phyloP scores from a whole-genome alignment of 495 filamentous ascomycete genomes.

The Melanomma pulvis-pyrius region DNA sequence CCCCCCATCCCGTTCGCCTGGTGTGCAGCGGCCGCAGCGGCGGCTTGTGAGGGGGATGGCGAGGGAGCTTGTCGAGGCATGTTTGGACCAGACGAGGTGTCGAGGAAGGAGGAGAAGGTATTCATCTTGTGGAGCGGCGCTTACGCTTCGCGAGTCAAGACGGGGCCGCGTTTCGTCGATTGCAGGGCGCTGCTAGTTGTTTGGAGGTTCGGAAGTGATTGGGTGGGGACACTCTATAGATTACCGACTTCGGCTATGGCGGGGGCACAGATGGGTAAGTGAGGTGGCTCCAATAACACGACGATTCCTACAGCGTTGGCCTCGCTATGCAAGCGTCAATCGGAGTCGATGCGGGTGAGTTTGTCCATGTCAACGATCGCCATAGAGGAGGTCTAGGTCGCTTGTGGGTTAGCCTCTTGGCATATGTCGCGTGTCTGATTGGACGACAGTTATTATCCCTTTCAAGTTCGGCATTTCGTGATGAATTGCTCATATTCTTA shows the following conservation, averaged over 20 bases:
- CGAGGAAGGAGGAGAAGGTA: conserved; percentile 40
- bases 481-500: not conserved
- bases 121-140: conserved; percentile 15
- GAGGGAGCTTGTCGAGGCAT: conserved; percentile 35
- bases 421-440: not conserved
- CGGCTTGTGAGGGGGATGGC: conserved; percentile 23
- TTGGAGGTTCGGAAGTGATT: conserved; percentile 22
- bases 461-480: not conserved
- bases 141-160: not conserved
- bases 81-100: conserved; percentile 20
- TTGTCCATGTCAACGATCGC: not conserved
- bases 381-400: not conserved
- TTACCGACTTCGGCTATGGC: conserved; percentile 8
- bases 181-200: conserved; percentile 18
- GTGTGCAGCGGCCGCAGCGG: conserved; percentile 5
- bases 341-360: not conserved
- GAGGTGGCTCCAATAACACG: conserved; percentile 24
- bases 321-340: not conserved
- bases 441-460: not conserved
- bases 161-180: conserved; percentile 18
- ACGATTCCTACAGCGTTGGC: conserved; percentile 1
- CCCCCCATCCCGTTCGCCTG: conserved; percentile 28
- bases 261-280: not conserved
- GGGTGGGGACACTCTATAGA: not conserved
- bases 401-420: not conserved